Evolutionary conservation across 768 basidiomycete genomes (phyloP).

Genomic region (Hericium erinaceus): DNA sequence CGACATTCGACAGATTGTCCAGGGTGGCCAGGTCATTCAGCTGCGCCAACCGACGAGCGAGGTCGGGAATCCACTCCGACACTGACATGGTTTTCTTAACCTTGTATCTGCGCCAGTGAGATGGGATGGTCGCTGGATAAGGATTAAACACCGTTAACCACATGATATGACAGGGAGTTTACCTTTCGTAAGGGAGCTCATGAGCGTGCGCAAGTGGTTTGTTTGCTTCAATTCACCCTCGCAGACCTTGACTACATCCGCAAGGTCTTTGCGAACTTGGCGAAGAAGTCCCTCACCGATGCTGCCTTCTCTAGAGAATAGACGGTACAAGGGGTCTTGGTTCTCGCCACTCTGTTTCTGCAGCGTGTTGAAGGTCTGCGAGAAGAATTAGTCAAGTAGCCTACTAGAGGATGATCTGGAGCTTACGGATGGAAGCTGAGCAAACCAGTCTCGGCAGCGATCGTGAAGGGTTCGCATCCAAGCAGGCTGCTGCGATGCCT

Average conservation of each 20-base stretch:
- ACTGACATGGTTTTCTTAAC: constrained; percentile 75
- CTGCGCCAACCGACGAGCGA: constrained; percentile 74
- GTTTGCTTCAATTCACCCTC: constrained; percentile 88
- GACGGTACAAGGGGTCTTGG: constrained; percentile 77
- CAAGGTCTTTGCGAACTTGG: constrained; percentile 73
- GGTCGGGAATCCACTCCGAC: constrained; percentile 77
- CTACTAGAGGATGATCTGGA: neutral
- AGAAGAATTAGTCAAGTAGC: constrained; percentile 8
- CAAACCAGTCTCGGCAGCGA: constrained; percentile 79
- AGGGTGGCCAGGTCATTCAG: constrained; percentile 61
- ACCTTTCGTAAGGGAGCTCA: constrained; percentile 90
- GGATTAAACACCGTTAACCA: constrained; percentile 9
- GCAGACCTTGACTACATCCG: constrained; percentile 76
- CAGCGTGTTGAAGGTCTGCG: constrained; percentile 54
- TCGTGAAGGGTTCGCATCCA: constrained; percentile 90
- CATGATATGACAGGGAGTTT: constrained; percentile 11
- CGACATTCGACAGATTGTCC: constrained; percentile 55
- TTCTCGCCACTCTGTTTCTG: constrained; percentile 59
- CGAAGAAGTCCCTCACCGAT: constrained; percentile 74
- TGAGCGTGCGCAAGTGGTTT: constrained; percentile 85
- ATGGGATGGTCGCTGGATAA: constrained; percentile 69
- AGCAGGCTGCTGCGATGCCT: constrained; percentile 70
- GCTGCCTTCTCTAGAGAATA: constrained; percentile 81
- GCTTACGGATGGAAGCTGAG: constrained; percentile 63
- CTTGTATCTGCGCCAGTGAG: constrained; percentile 86